Base-by-base conservation (phyloP, 257 asterid genomes). In the Salvia hispanica region DNA sequence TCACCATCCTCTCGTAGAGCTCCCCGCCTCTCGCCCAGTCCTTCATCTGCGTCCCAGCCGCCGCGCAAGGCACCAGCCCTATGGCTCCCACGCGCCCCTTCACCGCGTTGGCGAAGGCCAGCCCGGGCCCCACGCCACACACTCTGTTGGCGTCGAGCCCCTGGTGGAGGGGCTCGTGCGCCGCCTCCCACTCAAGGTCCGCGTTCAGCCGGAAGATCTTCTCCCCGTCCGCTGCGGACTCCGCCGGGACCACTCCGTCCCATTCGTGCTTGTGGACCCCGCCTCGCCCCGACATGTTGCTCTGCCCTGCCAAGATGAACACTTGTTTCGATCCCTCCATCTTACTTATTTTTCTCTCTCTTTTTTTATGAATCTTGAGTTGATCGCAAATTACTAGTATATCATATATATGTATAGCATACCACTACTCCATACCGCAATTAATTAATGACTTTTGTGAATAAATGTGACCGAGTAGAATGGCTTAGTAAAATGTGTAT, bases 211-310 rank as follows among this genome's bases (percentile, higher is more conserved):
- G 97, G 88, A 76, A 62, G 73, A 88, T 83, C 12, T 45, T 78
- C 67, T 83, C 37, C 14, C 70, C 53, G 70, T 88, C 92, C 0
- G 92, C 72, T 61, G 64, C 9, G 78, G 82, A 83, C 6, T 83
- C 88, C 3, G 83, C 79, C 3, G 95, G 97, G 15, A 88, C 85
- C 64, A 90, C 34, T 69, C 88, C 86, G 83, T 88, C 81, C 96
- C 97, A 88, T 46, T 69, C 81, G 54, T 75, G 76, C 28, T 67
- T 66, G 80, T 66, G 72, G 12, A 88, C 86, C 66, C 97, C 96
- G 71, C 92, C 96, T 28, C 97, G 90, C 64, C 97, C 95, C 45
- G 95, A 83, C 97, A 90, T 90, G 89, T 90, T 90, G 85, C 95
- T 88, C 72, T 90, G 96, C 45, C 97, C 97, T 2, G 95, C 81